These are phyloP conservation scores for Cichorium intybus DNA, from an alignment of 140 eudicot genomes.

Conservation along the genomic window DNA sequence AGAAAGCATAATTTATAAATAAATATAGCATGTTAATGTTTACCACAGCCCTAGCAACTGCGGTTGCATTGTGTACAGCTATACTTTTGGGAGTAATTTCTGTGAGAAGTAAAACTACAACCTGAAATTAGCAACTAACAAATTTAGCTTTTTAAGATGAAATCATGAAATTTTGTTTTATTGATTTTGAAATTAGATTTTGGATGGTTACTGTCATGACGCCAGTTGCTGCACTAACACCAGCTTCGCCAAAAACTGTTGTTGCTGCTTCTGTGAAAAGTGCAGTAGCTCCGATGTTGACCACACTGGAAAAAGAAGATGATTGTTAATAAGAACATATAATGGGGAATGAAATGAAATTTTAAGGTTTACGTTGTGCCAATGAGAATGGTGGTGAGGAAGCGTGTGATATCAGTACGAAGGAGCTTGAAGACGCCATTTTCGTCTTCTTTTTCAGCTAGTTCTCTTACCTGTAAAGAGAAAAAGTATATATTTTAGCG, in stretches of 20 bases:
- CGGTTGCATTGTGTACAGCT: constrained; percentile 96
- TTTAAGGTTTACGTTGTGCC: constrained; percentile 52
- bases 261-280: constrained; percentile 81
- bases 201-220: constrained; percentile 55
- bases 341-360: background rate
- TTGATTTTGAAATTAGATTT: background rate
- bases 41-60: constrained; percentile 98
- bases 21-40: too few species aligned
- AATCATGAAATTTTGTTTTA: background rate
- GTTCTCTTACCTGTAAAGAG: constrained; percentile 73
- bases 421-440: constrained; percentile 80
- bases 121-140: constrained; percentile 45
- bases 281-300: constrained; percentile 77
- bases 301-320: constrained; percentile 41
- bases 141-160: constrained; percentile 14
- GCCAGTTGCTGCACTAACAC: constrained; percentile 85
- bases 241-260: constrained; percentile 69
- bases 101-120: constrained; percentile 87
- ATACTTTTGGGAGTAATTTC: constrained; percentile 98
- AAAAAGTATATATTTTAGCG: background rate
- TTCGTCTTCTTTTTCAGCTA: constrained; percentile 69
- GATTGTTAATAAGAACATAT: background rate
- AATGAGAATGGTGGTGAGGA: constrained; percentile 65
- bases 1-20: background rate
- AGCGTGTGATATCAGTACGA: constrained; percentile 81